These are phyloP conservation scores for Vicia sativa DNA, from an alignment of 306 rosid genomes.

Conservation along the genomic window DNA sequence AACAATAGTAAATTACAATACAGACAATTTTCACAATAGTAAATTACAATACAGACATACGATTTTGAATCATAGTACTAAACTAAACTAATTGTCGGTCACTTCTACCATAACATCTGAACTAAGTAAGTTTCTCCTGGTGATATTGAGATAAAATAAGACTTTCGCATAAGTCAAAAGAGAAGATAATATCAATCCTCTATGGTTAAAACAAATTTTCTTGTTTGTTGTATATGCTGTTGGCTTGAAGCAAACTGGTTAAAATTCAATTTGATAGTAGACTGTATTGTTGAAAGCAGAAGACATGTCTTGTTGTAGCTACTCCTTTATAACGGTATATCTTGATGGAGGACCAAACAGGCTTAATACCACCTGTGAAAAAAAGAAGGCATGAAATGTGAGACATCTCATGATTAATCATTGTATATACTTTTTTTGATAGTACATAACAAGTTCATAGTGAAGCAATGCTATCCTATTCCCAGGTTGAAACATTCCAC, in stretches of 20 bases:
- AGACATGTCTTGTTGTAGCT: conserved; percentile 44
- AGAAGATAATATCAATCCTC: not conserved
- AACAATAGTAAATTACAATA: conserved; percentile 4
- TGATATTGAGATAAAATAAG: not conserved
- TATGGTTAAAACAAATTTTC: not conserved
- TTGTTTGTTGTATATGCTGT: conserved; percentile 14
- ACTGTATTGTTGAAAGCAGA: conserved; percentile 36
- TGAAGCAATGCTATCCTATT: conserved; percentile 10
- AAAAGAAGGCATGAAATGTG: conserved; percentile 24
- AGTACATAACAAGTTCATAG: conserved; percentile 8
- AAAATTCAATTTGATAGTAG: conserved; percentile 34
- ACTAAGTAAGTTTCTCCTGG: conserved; percentile 24
- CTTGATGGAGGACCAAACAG: conserved; percentile 79
- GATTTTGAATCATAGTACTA: not conserved
- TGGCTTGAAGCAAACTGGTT: conserved; percentile 18
- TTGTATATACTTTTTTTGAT: not conserved
- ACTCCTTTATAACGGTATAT: conserved; percentile 40
- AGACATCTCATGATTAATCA: conserved; percentile 21
- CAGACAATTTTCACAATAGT: not conserved
- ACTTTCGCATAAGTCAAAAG: not conserved
- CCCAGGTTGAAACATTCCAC: conserved; percentile 15
- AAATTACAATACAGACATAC: not conserved
- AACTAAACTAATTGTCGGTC: conserved; percentile 3
- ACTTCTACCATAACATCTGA: conserved; percentile 26
- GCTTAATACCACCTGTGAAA: conserved; percentile 75